Percentiles rank a stretch among this genome's conserved stretches.
Conservation (phyloP, 2,329 filamentous ascomycete genomes). For the Phialemoniopsis sp. region DNA sequence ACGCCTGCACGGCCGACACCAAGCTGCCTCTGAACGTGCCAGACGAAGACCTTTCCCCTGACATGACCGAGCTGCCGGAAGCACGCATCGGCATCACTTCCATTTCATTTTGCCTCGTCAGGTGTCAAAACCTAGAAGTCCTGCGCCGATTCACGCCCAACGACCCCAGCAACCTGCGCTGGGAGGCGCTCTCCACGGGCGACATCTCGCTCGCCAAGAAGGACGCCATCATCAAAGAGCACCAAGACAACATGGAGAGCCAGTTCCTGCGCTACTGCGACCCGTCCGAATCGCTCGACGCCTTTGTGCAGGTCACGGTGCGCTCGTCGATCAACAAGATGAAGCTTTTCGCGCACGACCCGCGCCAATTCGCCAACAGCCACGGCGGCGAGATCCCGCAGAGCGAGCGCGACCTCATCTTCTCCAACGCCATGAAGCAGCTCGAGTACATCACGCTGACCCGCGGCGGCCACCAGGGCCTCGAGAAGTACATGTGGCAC, state of each 20-base stretch:
- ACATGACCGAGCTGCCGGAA: too few species aligned
- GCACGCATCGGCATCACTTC: too few species aligned
- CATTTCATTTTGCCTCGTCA: too few species aligned
- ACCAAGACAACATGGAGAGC: constrained; percentile 17
- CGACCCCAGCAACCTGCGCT: too few species aligned
- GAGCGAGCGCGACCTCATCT: constrained; percentile 14
- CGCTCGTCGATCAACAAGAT: constrained; percentile 14
- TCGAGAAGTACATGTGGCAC: constrained; percentile 20
- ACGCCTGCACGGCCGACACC: too few species aligned
- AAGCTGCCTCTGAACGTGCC: too few species aligned
- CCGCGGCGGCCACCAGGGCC: constrained; percentile 7
- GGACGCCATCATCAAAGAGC: constrained; percentile 19
- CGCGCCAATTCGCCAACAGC: constrained; percentile 10
- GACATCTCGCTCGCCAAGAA: constrained; percentile 9
- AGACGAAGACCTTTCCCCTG: too few species aligned
- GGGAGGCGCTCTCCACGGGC: constrained; percentile 13
- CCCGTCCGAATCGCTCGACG: constrained; percentile 26
- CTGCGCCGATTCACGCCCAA: too few species aligned
- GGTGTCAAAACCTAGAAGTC: too few species aligned
- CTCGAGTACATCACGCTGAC: constrained; percentile 14
- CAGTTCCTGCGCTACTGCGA: constrained; percentile 23
- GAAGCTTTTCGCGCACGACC: constrained; percentile 17
- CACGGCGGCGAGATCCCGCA: constrained; percentile 12
- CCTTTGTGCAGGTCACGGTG: constrained; percentile 9
- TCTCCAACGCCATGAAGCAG: constrained; percentile 1